Evolutionary conservation across 2,329 filamentous ascomycete species (phyloP).

Genomic region (Aspergillus arachidicola): DNA sequence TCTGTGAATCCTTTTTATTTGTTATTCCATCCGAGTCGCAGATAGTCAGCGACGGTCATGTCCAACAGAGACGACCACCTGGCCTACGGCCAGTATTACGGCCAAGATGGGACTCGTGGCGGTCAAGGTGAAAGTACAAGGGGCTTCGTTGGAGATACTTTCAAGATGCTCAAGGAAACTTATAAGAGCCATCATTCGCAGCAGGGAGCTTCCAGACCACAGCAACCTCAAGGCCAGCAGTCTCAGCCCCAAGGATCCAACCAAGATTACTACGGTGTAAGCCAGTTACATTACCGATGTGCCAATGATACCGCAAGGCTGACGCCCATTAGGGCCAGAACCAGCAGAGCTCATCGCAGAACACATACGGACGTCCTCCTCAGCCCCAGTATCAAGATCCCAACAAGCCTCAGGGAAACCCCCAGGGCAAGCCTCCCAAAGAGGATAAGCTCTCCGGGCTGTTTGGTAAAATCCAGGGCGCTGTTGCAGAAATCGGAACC

Average conservation of each 20-base stretch:
- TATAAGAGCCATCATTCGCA: conserved; percentile 35
- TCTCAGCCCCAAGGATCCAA: conserved; percentile 23
- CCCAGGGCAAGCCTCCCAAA: conserved; percentile 32
- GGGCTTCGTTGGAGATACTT: conserved; percentile 56
- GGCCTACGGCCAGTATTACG: conserved; percentile 58
- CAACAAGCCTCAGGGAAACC: conserved; percentile 24
- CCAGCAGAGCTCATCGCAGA: conserved; percentile 19
- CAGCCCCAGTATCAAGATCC: conserved; percentile 30
- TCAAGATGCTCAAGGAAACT: conserved; percentile 49
- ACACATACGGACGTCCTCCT: conserved; percentile 28
- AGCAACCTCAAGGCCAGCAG: not conserved
- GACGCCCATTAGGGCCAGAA: conserved; percentile 8
- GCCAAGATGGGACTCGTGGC: conserved; percentile 32
- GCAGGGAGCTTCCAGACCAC: conserved; percentile 9
- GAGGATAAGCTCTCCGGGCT: conserved; percentile 48
- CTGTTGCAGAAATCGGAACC: conserved; percentile 53
- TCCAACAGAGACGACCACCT: conserved; percentile 53
- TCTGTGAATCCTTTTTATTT: not conserved
- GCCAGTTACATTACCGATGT: conserved; percentile 8
- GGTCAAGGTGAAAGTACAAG: conserved; percentile 45
- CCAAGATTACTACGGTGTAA: conserved; percentile 27
- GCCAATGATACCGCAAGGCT: not conserved
- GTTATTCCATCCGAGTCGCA: not conserved
- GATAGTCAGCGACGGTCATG: conserved; percentile 28
- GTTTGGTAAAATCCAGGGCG: conserved; percentile 59